Evolutionary conservation across 139 green algal genomes (phyloP), one percentile per base, ranked within the genome.

Genomic region (Zygnema cylindricum): DNA sequence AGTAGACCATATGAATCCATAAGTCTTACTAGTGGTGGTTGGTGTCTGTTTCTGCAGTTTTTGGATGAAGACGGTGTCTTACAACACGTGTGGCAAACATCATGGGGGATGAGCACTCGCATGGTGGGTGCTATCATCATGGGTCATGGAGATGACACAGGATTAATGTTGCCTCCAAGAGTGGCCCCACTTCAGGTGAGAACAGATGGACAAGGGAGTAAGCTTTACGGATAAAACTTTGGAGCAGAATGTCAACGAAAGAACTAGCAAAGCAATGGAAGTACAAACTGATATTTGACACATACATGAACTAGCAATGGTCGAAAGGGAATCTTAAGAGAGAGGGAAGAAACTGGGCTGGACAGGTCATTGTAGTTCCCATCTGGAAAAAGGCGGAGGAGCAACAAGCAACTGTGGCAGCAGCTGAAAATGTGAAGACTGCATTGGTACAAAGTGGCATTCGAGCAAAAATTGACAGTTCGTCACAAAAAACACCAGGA

Each of bases 81-180:
- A 81, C 88, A 95, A 84, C 91, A 92, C 43, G 96, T 98, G 92
- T 95, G 98, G 91, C 97, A 99, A 93, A 96, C 87, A 79, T 97
- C 93, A 85, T 99, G 96, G 95, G 97, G 97, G 30, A 93, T 98
- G 69, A 95, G 85, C 93, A 99, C 97, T 11, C 95, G 97, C 78
- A 92, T 99, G 87, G 92, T 99, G 94, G 93, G 97, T 33, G 97
- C 96, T 69, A 91, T 99, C 90, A 99, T 99, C 94, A 99, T 99
- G 97, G 95, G 94, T 0, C 97, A 99, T 90, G 97, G 97, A 0
- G 97, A 99, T 92, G 96, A 99, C 92, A 93, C 93, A 55, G 97
- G 97, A 1, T 93, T 99, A 43, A 86, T 94, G 0, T 93, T 99
- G 82, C 97, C 97, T 39, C 97, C 97, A 0, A 87, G 89, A 30